Evolutionary conservation across 2,329 filamentous ascomycete genomes (phyloP), one percentile per base, ranked within the genome.

Genomic region (Helminthosporium solani): DNA sequence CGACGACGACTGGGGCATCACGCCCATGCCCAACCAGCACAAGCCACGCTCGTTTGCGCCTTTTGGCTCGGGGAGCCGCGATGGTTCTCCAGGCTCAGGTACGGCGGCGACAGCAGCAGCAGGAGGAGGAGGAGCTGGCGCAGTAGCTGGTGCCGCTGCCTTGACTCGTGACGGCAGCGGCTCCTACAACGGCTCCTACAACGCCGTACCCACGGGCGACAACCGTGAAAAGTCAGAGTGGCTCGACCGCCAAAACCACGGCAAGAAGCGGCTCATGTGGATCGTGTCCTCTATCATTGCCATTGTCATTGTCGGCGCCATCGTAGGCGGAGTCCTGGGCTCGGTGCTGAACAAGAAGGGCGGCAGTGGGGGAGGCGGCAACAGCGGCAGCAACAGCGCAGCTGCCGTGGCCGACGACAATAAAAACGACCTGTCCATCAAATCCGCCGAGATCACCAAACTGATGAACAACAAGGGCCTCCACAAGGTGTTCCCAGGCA

Each of bases 401-500:
- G 58, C 44, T 59, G 70, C 40, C 1, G 83, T 86, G 0, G 68
- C 70, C 3, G 74, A 80, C n/a, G 87, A 92, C 63, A 70, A 76
- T 44, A 88, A 88, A 57, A 84, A 86, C 33, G 87, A 92, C 53
- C 79, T 96, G 6, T 73, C 78, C 68, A 84, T 85, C 67, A 75
- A 92, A 68, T 95, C 89, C 7, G 57, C 73, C 1, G 87, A 95
- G 71, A 95, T 96, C 72, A 80, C 95, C 74, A 77, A 78, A 3
- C 77, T 97, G 12, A 77, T 96, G 76, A 85, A 87, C 74, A 96
- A 96, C 70, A 66, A 77, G 0, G 73, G 90, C 53, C 78, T 97
- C 19, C 90, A 96, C 78, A 95, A 90, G 70, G 90, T 97, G 2
- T 97, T 97, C 68, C 88, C 90, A 0, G 92, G 90, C 20, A 88